Evolutionary conservation across 495 filamentous ascomycete genomes (phyloP).

Genomic region (Talaromyces thailandensis): DNA sequence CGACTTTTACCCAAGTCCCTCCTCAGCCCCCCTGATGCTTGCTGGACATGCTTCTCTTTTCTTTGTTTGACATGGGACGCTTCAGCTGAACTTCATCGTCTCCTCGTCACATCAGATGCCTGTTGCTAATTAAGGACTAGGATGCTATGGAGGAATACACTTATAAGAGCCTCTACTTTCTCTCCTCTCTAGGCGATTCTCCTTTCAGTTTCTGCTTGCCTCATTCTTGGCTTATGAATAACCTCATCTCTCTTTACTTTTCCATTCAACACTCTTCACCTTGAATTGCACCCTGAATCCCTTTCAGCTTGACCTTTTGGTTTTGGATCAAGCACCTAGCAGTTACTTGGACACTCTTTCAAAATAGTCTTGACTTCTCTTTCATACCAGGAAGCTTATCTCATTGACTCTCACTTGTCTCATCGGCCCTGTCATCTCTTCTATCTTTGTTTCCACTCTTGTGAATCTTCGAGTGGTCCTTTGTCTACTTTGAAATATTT

Average conservation of each 20-base stretch:
- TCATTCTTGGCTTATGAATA: neutral
- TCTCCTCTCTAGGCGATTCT: neutral
- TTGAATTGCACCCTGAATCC: neutral
- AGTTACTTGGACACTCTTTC: no score
- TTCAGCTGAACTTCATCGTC: neutral
- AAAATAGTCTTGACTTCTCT: neutral
- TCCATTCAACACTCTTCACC: neutral
- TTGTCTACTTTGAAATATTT: neutral
- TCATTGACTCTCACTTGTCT: no score
- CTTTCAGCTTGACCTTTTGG: neutral
- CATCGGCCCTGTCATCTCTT: no score
- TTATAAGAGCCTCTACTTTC: neutral
- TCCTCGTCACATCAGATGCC: neutral
- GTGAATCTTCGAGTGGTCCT: neutral
- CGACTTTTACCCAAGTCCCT: neutral
- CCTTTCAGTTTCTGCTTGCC: neutral
- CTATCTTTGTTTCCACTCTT: neutral
- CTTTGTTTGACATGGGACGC: neutral
- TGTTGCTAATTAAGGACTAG: neutral
- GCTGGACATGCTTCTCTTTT: neutral
- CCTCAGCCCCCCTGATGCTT: neutral
- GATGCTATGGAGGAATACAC: no score
- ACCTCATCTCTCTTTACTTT: neutral
- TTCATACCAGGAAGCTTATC: neutral
- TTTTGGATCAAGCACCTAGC: neutral